Evolutionary conservation across 148 eudicot genomes (phyloP), one percentile per base, ranked within the genome.

Genomic region (Silene uniflora): DNA sequence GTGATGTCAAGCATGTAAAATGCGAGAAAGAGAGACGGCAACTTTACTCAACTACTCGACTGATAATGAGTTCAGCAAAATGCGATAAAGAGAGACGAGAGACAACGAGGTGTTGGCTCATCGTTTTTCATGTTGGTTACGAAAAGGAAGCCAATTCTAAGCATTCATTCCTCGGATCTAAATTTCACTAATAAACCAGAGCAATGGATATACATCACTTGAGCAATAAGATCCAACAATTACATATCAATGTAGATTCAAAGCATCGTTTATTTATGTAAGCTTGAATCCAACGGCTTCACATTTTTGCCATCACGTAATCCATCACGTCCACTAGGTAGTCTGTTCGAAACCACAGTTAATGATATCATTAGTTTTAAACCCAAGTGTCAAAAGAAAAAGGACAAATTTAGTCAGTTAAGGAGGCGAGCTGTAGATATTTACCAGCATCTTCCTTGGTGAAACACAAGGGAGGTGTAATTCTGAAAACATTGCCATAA

Each of bases 381-480:
- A 4, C 6, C 16, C 16, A 49, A 49, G 55, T 49, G 55, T 49
- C 56, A 10, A 52, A 52, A 14, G 18, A 16, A 13, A 52, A 52
- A 52, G 5, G 14, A 52, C 17, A 52, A 52, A 13, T 52, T 12
- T 52, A 12, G 56, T 32, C 35, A 0, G 1, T 7, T 39, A 39
- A 12, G 9, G 9, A 14, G 17, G 59, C 1, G 56, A 8, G 61
- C 39, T 5, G 7, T 46, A 72, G 63, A 72, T 23, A 60, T 82
- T 68, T 71, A 92, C 99, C 99, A 76, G 99, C 92, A 79, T 95
- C 99, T 64, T 90, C 91, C 82, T 92, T 95, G 77, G 91, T 89
- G 87, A 95, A 92, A 86, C 99, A 95, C 46, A 95, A 90, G 6
- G 99, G 99, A 69, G 99, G 99, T 47, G 99, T 95, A 71, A 95